Evolutionary conservation across 2,329 filamentous ascomycete genomes (phyloP), one percentile per base, ranked within the genome.

Genomic region (Diaporthe helianthi): DNA sequence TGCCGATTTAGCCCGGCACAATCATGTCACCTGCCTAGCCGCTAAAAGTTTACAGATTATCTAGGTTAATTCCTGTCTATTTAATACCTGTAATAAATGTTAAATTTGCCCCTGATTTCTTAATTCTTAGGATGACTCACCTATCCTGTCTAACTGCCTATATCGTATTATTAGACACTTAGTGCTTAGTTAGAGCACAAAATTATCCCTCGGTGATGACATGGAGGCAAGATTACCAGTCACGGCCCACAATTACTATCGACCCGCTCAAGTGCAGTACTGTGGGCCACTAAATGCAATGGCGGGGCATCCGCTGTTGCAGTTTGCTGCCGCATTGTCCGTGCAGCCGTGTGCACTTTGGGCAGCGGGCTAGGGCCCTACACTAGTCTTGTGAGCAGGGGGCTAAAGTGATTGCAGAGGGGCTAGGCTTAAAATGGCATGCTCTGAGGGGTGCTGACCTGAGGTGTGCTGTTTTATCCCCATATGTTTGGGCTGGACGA

Each of bases 391-490:
- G 24, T 17, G 61, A 10, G 47, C 65, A 67, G 41, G 65, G 65
- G 65, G 24, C 10, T 67, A 53, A 58, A 67, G 65, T 67, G 65
- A 55, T 67, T 67, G 65, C 65, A 67, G 65, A 24, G 65, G 26
- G 52, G 52, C 65, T 67, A 67, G 38, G 54, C 52, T 38, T 26
- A 44, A 67, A 67, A 38, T 36, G 10, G 19, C 22, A 33, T 67
- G 13, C 44, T 63, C 22, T 29, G 17, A 19, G 29, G 33, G 47
- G 44, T 63, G 44, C 58, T 44, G 31, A 58, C 12, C 52, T 52
- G 52, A 51, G 52, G 65, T 51, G 64, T 22, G 38, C 65, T 51
- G 38, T 36, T 38, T 58, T 53, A 29, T 38, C 17, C 24, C 19
- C 24, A 3, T 38, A 12, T 38, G 22, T 22, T 38, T 19, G 19